Conservation (phyloP, 2,329 filamentous ascomycete species). For the Arthroderma uncinatum region DNA sequence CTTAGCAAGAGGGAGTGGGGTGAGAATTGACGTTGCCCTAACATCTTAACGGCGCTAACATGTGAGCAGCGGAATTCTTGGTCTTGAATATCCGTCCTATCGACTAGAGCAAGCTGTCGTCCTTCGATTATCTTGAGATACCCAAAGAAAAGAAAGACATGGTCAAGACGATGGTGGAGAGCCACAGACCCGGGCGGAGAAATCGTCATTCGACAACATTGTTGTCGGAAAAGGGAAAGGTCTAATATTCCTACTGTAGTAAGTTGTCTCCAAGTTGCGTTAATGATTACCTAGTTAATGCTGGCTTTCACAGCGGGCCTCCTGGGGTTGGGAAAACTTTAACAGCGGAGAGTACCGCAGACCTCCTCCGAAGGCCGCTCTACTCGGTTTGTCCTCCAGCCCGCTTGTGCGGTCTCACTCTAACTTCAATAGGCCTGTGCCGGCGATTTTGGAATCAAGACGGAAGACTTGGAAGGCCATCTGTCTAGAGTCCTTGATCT, state of each 20-base stretch:
- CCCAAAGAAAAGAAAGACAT: constrained; percentile 29
- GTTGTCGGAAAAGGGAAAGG: constrained; percentile 44
- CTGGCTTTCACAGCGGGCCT: too few relatives aligned
- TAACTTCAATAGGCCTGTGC: background rate
- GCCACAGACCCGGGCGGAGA: constrained; percentile 35
- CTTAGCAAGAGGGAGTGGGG: constrained; percentile 11
- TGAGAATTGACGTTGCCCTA: constrained; percentile 2
- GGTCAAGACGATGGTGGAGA: constrained; percentile 39
- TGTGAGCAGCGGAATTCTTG: constrained; percentile 22
- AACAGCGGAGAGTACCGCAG: too few relatives aligned
- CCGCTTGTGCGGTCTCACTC: too few relatives aligned
- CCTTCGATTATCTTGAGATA: constrained; percentile 42
- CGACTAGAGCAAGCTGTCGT: constrained; percentile 31
- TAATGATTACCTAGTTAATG: background rate
- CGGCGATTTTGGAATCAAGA: background rate
- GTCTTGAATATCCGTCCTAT: constrained; percentile 34
- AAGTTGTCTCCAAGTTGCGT: background rate
- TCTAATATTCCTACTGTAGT: constrained; percentile 40
- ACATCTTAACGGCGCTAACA: background rate
- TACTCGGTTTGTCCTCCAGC: too few relatives aligned
- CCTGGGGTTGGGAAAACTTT: too few relatives aligned
- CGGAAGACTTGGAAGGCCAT: constrained; percentile 15
- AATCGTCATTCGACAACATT: constrained; percentile 38
- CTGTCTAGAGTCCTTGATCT: too few relatives aligned
- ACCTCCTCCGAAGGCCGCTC: too few relatives aligned